Conservation (phyloP, 371 early-diverging fungal genomes). For the Mortierella sp. region DNA sequence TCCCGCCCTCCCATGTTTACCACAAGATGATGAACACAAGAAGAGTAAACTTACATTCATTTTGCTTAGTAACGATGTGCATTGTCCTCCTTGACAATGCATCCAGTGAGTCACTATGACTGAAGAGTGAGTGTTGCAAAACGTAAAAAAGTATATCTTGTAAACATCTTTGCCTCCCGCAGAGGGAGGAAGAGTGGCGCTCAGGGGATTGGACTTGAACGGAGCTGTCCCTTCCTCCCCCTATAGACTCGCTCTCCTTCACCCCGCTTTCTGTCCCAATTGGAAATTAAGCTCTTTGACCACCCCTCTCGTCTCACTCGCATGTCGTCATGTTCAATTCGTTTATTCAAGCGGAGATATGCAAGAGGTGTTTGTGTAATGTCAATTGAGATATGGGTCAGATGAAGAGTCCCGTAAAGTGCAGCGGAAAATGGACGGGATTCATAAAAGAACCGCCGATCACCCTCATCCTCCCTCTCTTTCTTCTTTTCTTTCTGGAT, state of each 20-base stretch:
- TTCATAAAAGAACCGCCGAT: not conserved
- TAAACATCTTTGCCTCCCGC: not conserved
- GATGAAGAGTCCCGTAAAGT: not conserved
- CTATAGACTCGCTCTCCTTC: not conserved
- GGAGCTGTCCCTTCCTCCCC: not conserved
- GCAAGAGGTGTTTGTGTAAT: too few species aligned
- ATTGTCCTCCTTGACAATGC: not conserved
- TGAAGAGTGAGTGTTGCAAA: not conserved
- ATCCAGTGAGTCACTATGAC: not conserved
- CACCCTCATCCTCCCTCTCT: not conserved
- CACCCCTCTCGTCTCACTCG: not conserved
- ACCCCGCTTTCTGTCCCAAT: not conserved
- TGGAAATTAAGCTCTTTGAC: not conserved
- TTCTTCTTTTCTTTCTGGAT: not conserved
- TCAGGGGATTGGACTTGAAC: not conserved
- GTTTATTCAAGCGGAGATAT: not conserved
- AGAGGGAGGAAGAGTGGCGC: not conserved
- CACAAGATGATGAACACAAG: not conserved
- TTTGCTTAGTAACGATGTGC: not conserved
- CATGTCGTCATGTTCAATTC: constrained; percentile 1
- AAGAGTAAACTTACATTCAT: not conserved
- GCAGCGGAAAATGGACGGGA: not conserved
- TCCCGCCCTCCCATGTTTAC: too few species aligned
- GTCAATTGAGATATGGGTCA: not conserved
- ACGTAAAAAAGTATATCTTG: not conserved